These are phyloP conservation scores for Danielozyma ontarioensis DNA, from an alignment of 805 yeast genomes.

Conservation along the genomic window DNA sequence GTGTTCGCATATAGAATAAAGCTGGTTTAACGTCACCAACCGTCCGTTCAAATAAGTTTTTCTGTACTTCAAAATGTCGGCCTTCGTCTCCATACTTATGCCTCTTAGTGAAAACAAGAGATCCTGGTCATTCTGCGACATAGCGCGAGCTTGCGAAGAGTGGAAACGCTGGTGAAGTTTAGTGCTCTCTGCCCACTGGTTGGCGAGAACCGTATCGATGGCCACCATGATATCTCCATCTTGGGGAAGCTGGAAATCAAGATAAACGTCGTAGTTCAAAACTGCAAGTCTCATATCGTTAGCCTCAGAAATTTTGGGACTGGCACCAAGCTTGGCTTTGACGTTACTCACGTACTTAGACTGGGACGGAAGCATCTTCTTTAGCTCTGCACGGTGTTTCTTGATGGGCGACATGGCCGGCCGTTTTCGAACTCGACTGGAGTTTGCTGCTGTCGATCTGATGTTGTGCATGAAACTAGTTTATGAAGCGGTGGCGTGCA, in stretches of 20 bases:
- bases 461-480: conserved; percentile 10
- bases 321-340: conserved; percentile 2
- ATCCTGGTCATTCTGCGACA: conserved; percentile 13
- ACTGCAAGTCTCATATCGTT: conserved; percentile 5
- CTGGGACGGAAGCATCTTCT: conserved; percentile 23
- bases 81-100: conserved; percentile 27
- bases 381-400: conserved; percentile 18
- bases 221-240: conserved; percentile 27
- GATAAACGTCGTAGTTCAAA: conserved; percentile 32
- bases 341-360: conserved; percentile 14
- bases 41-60: conserved; percentile 30
- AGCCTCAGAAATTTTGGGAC: neutral
- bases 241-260: conserved; percentile 33
- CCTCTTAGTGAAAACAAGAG: conserved; percentile 31
- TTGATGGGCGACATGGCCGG: conserved; percentile 18
- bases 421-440: conserved; percentile 26
- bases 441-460: conserved; percentile 35
- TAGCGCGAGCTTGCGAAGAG: conserved; percentile 7
- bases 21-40: conserved; percentile 39
- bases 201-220: conserved; percentile 24
- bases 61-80: conserved; percentile 33
- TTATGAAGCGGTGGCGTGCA: neutral
- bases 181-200: conserved; percentile 36
- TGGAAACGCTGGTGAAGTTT: conserved; percentile 20
- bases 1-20: conserved; percentile 43